A percentile compares a stretch with the other conserved stretches of the same genome.
phyloP scores from a whole-genome alignment of 2,329 filamentous ascomycete genomes.

The Pseudogymnoascus verrucosus region DNA sequence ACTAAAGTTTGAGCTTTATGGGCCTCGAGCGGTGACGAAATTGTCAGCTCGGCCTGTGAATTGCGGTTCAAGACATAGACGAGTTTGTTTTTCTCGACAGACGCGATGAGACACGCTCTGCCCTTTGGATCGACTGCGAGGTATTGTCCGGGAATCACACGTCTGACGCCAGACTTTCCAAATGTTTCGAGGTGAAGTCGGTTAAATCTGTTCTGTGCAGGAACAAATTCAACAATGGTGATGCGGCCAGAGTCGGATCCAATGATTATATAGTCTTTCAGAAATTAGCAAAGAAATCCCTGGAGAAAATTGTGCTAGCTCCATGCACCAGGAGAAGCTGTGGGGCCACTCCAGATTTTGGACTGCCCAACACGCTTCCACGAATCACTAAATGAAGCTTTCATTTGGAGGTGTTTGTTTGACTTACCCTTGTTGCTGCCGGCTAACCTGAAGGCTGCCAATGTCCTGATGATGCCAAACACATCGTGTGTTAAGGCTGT shows the following conservation, averaged over 20 bases:
- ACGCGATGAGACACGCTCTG: slow-evolving; percentile 86
- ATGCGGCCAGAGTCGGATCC: slow-evolving; percentile 94
- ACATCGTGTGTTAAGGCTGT: slow-evolving; percentile 86
- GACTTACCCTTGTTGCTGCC: slow-evolving; percentile 92
- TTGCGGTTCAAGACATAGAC: slow-evolving; percentile 98
- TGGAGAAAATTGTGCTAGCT: slow-evolving; percentile 1
- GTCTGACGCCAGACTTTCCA: slow-evolving; percentile 89
- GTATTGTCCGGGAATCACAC: slow-evolving; percentile 93
- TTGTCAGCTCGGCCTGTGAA: slow-evolving; percentile 87
- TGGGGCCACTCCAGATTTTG: slow-evolving; percentile 17
- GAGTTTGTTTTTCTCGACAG: slow-evolving; percentile 97
- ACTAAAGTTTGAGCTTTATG: slow-evolving; percentile 90
- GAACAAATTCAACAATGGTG: slow-evolving; percentile 85
- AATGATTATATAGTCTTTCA: slow-evolving; percentile 85
- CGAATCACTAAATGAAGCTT: slow-evolving; percentile 61
- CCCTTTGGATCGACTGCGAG: slow-evolving; percentile 93
- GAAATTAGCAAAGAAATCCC: slow-evolving; percentile 11
- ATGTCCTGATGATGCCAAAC: slow-evolving; percentile 86
- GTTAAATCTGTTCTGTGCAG: slow-evolving; percentile 77
- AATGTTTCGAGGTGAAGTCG: slow-evolving; percentile 94
- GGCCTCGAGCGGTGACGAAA: slow-evolving; percentile 93
- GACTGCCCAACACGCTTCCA: slow-evolving; percentile 53
- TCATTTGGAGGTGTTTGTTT: slow-evolving; percentile 32
- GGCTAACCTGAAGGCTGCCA: slow-evolving; percentile 84
- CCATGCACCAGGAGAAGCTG: slow-evolving; percentile 6